Base-by-base conservation (phyloP, 768 basidiomycete species). In the Dioszegia hungarica region DNA sequence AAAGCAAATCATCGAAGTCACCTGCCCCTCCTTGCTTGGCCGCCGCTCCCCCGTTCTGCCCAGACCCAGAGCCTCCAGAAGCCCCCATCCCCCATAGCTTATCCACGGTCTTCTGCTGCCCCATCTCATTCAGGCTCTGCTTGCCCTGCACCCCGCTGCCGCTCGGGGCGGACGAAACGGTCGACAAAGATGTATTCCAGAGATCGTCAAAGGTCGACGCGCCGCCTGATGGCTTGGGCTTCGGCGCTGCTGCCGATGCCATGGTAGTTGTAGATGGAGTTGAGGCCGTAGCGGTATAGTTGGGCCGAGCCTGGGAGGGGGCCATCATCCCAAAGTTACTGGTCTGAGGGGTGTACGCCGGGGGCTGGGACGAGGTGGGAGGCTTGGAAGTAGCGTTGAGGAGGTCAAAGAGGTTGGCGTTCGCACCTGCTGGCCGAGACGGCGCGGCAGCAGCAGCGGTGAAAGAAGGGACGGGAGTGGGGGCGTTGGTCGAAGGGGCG, bases 121-220 rank as follows among this genome's bases (percentile, higher is more conserved):
- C 88, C 62, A 95, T 73, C 68, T 90, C 91, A 76, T 87, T 87
- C 69, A 94, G 93, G 40, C 86, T 88, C 80, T 91, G 90, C 36
- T 80, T 79, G 14, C 60, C 63, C 14, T 55, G 28, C 12, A 5
- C 53, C n/a, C 20, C 22, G 17, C 15, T 43, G 5, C 57, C 39
- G 17, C 41, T 52, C 11, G 56, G 31, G 37, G 71, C 64, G 1
- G 48, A 48, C 34, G 38, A 49, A 34, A 64, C 71, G 2, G 82
- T 71, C 45, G 82, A 81, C 34, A 93, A 81, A 1, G 86, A 88
- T 81, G 91, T 81, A 20, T 83, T 82, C 88, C 89, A 95, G 62
- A 95, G 74, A 72, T 95, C 92, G 61, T 92, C 92, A 68, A 94
- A 95, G 3, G 70, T 61, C 9, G 54, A 56, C 14, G 37, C 40